phyloP scores from a whole-genome alignment of 306 rosid species.

The Rosa chinensis region DNA sequence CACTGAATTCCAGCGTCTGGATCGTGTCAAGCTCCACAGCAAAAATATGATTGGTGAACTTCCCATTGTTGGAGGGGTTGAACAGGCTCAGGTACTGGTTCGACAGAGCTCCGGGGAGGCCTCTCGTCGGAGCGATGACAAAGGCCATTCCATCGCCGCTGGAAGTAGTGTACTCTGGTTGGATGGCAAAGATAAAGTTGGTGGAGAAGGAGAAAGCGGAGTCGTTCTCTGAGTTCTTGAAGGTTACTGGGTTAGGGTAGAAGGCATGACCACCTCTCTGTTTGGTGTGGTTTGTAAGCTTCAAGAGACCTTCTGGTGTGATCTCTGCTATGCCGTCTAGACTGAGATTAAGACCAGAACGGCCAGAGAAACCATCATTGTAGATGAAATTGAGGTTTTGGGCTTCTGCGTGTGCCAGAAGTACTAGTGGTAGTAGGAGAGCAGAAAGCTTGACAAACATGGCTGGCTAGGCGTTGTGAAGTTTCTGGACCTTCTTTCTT shows the following conservation, averaged over 20 bases:
- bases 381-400: neutral
- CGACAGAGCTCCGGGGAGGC: neutral
- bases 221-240: constrained; percentile 42
- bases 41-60: constrained; percentile 31
- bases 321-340: constrained; percentile 53
- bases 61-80: neutral
- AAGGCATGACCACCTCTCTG: constrained; percentile 67
- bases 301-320: constrained; percentile 46
- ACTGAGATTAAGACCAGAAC: constrained; percentile 11
- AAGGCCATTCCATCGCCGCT: constrained; percentile 26
- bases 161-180: constrained; percentile 31
- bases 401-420: neutral
- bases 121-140: constrained; percentile 1
- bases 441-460: constrained; percentile 38
- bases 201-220: constrained; percentile 51
- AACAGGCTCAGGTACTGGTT: neutral
- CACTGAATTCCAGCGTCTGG: neutral
- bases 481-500: neutral
- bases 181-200: constrained; percentile 56
- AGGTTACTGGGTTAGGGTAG: constrained; percentile 39
- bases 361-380: neutral
- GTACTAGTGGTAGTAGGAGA: constrained; percentile 23
- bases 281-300: constrained; percentile 49
- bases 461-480: neutral
- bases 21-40: constrained; percentile 47